Evolutionary conservation across 345 rosid species (phyloP), one percentile per base, ranked within the genome.

Genomic region (Rhizophora apiculata): DNA sequence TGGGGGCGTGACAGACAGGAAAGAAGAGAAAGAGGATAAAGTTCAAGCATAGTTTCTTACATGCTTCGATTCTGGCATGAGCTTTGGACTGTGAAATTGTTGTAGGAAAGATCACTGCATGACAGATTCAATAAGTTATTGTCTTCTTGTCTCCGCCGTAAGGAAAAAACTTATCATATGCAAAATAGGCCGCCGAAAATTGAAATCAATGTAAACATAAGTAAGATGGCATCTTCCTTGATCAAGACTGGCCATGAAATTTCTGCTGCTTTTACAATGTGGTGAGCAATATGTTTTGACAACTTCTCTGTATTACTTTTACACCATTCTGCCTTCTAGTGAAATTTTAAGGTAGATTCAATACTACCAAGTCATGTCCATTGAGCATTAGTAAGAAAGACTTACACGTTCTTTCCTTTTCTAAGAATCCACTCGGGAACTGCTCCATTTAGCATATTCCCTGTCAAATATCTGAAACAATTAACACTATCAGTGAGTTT

Each of bases 61-160:
- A 74, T 70, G 0, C 0, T 30, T 31, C 64, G 27, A 0, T 2
- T n/a, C 48, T 53, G 72, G 55, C 83, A 79, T 7, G 51, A 11
- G 71, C 9, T 63, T 57, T 2, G 51, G 20, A 24, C 22, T 6
- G 19, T 16, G 48, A 81, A 81, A 34, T 59, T 81, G 71, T 77
- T 81, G 68, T 78, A 81, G 2, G 85, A 79, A 43, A 84, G 71
- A 18, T 79, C 85, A 60, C 86, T 84, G 71, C 74, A 49, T 18
- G 46, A 49, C 3, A 30, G 61, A 8, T 6, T 29, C 31, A 15
- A 27, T 2, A n/a, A 54, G 48, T 37, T 11, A 54, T 8, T 1
- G 13, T 34, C 29, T 56, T 22, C n/a, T 5, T 22, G 9, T 68
- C 26, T 18, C 36, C 18, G 10, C 9, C 15, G 16, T 13, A 36